Percentiles rank a stretch among this genome's conserved stretches.
These are phyloP conservation scores for Colletotrichum lupini DNA, from an alignment of 2,329 filamentous ascomycete genomes.

Conservation along the genomic window DNA sequence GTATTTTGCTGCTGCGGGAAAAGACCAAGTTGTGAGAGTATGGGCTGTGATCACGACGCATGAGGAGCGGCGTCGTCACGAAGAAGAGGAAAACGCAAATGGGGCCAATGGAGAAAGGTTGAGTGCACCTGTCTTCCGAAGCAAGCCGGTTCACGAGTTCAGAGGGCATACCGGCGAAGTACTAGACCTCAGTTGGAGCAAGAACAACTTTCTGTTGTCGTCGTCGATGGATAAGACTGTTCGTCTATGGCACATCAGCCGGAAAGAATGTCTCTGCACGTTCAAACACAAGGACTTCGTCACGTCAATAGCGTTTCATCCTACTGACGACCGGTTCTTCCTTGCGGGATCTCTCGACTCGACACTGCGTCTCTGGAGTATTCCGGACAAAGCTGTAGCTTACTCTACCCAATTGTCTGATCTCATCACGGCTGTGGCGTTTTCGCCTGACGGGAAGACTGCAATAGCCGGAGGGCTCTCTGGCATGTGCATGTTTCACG, in stretches of 20 bases:
- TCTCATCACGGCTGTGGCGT: conserved; percentile 93
- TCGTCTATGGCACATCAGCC: conserved; percentile 89
- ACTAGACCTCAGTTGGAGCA: conserved; percentile 96
- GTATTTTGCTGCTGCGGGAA: conserved; percentile 91
- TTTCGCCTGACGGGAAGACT: conserved; percentile 90
- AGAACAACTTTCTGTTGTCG: conserved; percentile 96
- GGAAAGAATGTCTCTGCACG: conserved; percentile 87
- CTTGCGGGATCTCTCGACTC: conserved; percentile 92
- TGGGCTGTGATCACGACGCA: conserved; percentile 88
- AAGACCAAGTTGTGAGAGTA: conserved; percentile 85
- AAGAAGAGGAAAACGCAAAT: conserved; percentile 69
- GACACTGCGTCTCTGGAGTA: conserved; percentile 92
- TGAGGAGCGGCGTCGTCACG: conserved; percentile 80
- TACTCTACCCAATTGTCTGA: conserved; percentile 82
- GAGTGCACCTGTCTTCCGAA: conserved; percentile 90
- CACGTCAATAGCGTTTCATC: conserved; percentile 94
- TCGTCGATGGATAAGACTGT: conserved; percentile 99
- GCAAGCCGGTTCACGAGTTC: conserved; percentile 82
- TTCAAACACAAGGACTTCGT: conserved; percentile 97
- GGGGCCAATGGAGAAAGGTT: conserved; percentile 70
- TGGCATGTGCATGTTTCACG: conserved; percentile 89
- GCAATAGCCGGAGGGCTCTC: conserved; percentile 89
- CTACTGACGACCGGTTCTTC: conserved; percentile 95
- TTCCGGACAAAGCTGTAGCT: conserved; percentile 93
- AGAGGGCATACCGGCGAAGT: conserved; percentile 86